Conservation (phyloP, 2,329 filamentous ascomycete species). For the Emmonsiellopsis sp. region DNA sequence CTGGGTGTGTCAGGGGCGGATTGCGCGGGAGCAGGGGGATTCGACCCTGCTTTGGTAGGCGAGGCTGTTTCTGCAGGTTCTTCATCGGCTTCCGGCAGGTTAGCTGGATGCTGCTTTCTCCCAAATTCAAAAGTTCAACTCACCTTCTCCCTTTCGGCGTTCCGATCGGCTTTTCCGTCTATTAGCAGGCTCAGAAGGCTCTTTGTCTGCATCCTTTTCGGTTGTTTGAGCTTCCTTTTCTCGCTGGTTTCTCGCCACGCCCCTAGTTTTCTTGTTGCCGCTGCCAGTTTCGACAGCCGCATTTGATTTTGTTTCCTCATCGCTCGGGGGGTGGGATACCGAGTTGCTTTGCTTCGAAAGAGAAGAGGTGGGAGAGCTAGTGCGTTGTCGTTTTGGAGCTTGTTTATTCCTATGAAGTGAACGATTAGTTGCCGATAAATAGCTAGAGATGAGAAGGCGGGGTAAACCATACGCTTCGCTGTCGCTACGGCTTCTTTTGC, state of each 20-base stretch:
- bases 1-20: conserved; percentile 35
- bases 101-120: neutral
- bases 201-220: conserved; percentile 63
- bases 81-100: conserved; percentile 47
- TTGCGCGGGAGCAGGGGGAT: conserved; percentile 31
- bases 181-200: conserved; percentile 63
- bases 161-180: conserved; percentile 77
- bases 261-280: conserved; percentile 50
- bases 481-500: conserved; percentile 79
- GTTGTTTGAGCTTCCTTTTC: conserved; percentile 40
- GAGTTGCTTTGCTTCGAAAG: conserved; percentile 40
- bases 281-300: conserved; percentile 22
- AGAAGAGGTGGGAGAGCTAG: conserved; percentile 64
- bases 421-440: neutral
- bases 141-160: conserved; percentile 72
- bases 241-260: conserved; percentile 44
- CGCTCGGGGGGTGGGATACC: conserved; percentile 44
- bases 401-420: conserved; percentile 52
- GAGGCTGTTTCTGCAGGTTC: conserved; percentile 60
- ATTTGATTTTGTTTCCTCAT: conserved; percentile 52
- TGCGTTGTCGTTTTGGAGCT: conserved; percentile 72
- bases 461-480: conserved; percentile 74
- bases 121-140: conserved; percentile 10
- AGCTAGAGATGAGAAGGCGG: conserved; percentile 6
- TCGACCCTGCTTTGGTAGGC: conserved; percentile 34